These are phyloP conservation scores for Pythium sp. DNA, from an alignment of 352 stramenopile genomes.

Conservation along the genomic window DNA sequence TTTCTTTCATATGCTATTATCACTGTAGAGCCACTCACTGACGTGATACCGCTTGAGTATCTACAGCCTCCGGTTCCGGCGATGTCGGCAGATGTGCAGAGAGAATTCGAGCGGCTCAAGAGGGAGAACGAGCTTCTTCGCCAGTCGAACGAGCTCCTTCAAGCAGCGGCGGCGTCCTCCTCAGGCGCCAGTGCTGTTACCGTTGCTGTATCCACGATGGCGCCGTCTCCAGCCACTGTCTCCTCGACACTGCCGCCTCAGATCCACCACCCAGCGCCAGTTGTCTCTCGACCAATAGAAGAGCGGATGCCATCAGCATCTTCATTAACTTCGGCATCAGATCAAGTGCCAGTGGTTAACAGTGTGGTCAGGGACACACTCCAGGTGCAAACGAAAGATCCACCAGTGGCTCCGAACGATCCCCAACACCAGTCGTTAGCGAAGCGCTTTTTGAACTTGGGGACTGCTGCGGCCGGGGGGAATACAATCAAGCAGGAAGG, in stretches of 20 bases:
- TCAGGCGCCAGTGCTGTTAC: not conserved
- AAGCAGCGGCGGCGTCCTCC: slow-evolving; percentile 24
- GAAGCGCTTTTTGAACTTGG: slow-evolving; percentile 3
- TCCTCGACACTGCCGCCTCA: not conserved
- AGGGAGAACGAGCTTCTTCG: slow-evolving; percentile 63
- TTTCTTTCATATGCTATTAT: no score
- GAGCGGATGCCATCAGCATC: not conserved
- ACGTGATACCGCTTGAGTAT: not conserved
- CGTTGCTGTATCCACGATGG: not conserved
- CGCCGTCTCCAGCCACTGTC: not conserved
- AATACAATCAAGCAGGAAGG: not conserved
- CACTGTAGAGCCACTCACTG: not conserved
- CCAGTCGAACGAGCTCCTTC: slow-evolving; percentile 58
- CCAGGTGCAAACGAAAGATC: not conserved
- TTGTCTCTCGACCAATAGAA: not conserved
- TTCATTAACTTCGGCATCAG: not conserved
- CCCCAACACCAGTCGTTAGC: not conserved
- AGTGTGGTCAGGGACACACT: not conserved
- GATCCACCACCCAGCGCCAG: not conserved
- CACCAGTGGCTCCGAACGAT: not conserved
- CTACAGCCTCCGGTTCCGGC: slow-evolving; percentile 7
- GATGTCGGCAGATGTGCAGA: slow-evolving; percentile 34
- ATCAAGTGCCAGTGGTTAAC: not conserved
- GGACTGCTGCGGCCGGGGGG: not conserved
- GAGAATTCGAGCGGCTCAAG: slow-evolving; percentile 65